Evolutionary conservation across 352 stramenopile species (phyloP), one percentile per base, ranked within the genome.

Genomic region (Hyaloperonospora arabidopsidis): DNA sequence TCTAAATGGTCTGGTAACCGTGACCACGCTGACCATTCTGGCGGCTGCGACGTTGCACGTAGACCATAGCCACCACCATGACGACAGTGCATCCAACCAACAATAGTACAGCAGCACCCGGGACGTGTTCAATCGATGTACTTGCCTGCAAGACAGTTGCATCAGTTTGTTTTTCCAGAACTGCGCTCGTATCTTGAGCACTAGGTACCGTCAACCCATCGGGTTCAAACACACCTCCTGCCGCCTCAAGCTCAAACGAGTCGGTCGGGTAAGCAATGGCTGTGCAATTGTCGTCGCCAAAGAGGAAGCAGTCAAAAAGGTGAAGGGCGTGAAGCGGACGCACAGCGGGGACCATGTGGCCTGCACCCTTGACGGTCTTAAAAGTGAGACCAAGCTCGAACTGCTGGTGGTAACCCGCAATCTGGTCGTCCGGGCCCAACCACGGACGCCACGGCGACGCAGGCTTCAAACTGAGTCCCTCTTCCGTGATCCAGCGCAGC

Each of bases 291-390:
- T 84, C 61, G 41, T 82, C 57, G 45, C 72, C 74, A 18, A 71
- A 72, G 19, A 93, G 63, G 74, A 89, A 90, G 58, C 75, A 82
- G 46, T 90, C 74, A 25, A 90, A 82, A 34, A 90, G 64, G 54
- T 81, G 52, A 15, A 87, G 68, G n/a, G 70, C 72, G 19, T 84
- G 74, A 8, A 82, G 58, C 46, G 80, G 80, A 50, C 76, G 72
- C 28, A 86, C 76, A 14, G 68, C 72, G 0, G 78, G 75, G 18
- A 87, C 89, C 77, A 96, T 92, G 65, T 97, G 88, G 4, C 91
- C 91, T 1, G 84, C 84, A 22, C 87, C 89, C 44, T 94, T 90
- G 61, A 97, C 87, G 1, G 88, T 97, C 50, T 96, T 75, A 68
- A 93, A 97, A 0, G 68, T 80, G 2, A 96, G 55, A 15, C 76